These are phyloP conservation scores for Quercus cerris DNA, from an alignment of 306 rosid species.

Conservation along the genomic window DNA sequence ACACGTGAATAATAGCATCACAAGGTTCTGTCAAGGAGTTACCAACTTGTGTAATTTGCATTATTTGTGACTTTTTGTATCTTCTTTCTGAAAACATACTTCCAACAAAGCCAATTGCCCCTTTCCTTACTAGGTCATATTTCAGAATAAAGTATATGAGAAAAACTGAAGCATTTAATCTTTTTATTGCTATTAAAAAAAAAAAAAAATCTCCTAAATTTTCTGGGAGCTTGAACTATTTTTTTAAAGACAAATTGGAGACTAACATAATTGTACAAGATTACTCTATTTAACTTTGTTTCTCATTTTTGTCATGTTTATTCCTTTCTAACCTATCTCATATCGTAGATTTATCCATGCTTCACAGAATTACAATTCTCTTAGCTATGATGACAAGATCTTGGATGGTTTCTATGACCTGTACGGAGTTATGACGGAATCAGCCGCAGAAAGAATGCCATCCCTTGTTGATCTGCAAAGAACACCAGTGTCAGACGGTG, in stretches of 20 bases:
- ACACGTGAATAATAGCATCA: not conserved
- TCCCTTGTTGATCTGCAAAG: slow-evolving; percentile 93
- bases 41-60: not conserved
- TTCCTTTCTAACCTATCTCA: slow-evolving; percentile 75
- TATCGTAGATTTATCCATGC: slow-evolving; percentile 87
- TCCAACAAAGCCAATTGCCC: not conserved
- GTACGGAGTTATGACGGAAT: slow-evolving; percentile 64
- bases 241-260: not conserved
- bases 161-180: not conserved
- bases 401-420: slow-evolving; percentile 97
- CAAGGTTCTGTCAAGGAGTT: not conserved
- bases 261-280: not conserved
- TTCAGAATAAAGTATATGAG: not conserved
- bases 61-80: not conserved
- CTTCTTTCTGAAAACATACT: not conserved
- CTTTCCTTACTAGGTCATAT: not conserved
- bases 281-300: slow-evolving; percentile 26
- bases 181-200: not conserved
- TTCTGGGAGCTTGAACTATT: not conserved
- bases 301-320: slow-evolving; percentile 35
- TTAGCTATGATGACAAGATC: slow-evolving; percentile 92
- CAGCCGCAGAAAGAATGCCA: slow-evolving; percentile 76
- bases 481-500: slow-evolving; percentile 61
- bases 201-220: not conserved
- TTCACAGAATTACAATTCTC: slow-evolving; percentile 97